These are phyloP conservation scores for Trichosanthes truncata DNA, from an alignment of 306 rosid species.

Conservation along the genomic window DNA sequence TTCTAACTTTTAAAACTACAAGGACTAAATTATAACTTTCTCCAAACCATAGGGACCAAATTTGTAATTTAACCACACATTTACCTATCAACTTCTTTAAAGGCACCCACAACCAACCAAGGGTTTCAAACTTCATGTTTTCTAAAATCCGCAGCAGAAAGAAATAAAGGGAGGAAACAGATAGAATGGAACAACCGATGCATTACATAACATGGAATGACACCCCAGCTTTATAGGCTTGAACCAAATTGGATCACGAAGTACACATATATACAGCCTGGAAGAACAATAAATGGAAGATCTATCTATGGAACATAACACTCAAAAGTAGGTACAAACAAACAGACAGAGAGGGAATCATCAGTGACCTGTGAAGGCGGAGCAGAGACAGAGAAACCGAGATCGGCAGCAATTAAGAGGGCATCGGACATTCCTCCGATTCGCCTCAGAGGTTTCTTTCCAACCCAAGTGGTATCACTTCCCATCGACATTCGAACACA, in stretches of 20 bases:
- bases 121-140: background rate
- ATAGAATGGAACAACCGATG: too few species aligned
- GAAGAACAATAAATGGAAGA: background rate
- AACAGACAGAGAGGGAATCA: background rate
- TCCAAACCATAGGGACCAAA: too few species aligned
- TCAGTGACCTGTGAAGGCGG: conserved; percentile 45
- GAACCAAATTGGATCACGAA: background rate
- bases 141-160: too few species aligned
- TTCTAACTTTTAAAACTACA: too few species aligned
- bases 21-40: too few species aligned
- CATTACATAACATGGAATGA: too few species aligned
- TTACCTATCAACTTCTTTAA: background rate
- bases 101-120: background rate
- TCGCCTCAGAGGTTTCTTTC: conserved; percentile 78
- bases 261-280: background rate
- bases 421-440: conserved; percentile 89
- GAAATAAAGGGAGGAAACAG: too few species aligned
- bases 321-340: background rate
- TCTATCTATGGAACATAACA: background rate
- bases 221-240: too few species aligned
- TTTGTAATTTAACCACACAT: too few species aligned
- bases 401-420: conserved; percentile 80
- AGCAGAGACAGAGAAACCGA: conserved; percentile 61
- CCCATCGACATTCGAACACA: conserved; percentile 45
- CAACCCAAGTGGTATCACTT: conserved; percentile 67